phyloP scores from a whole-genome alignment of 257 asterid species.

The Capsicum rhomboideum region DNA sequence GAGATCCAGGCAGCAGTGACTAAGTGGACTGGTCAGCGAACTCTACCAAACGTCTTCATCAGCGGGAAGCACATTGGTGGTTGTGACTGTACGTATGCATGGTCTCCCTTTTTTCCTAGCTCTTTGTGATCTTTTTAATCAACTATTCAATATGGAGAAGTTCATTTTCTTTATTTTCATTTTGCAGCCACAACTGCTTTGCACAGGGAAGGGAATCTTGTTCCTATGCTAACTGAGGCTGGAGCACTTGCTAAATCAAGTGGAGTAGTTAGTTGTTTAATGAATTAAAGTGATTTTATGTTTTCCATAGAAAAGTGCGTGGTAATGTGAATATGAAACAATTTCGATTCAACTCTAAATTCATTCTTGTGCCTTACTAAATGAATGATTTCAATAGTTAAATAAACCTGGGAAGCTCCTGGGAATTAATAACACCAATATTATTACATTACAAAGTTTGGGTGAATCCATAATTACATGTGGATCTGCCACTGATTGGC shows the following conservation, averaged over 20 bases:
- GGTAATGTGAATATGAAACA: neutral
- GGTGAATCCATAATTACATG: too few relatives aligned
- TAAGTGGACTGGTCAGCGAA: constrained; percentile 65
- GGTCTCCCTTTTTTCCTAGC: too few relatives aligned
- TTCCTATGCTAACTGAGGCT: constrained; percentile 66
- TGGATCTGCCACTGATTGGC: neutral
- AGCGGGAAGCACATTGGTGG: constrained; percentile 92
- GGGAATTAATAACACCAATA: too few relatives aligned
- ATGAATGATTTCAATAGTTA: neutral
- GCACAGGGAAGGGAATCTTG: constrained; percentile 64
- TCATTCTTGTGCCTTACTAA: neutral
- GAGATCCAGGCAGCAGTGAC: constrained; percentile 67
- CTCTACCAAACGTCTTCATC: constrained; percentile 81
- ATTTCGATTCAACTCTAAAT: neutral
- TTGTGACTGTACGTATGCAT: constrained; percentile 49
- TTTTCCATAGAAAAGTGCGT: neutral
- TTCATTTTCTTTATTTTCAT: neutral
- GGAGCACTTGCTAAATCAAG: constrained; percentile 52
- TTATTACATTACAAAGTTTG: neutral
- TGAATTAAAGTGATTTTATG: neutral
- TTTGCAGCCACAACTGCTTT: constrained; percentile 57
- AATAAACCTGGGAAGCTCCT: too few relatives aligned
- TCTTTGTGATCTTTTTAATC: neutral
- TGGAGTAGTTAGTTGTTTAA: constrained; percentile 2
- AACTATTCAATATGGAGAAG: neutral